These are phyloP conservation scores for Pseudocercospora pini-densiflorae DNA, from an alignment of 2,329 filamentous ascomycete genomes.

Conservation along the genomic window DNA sequence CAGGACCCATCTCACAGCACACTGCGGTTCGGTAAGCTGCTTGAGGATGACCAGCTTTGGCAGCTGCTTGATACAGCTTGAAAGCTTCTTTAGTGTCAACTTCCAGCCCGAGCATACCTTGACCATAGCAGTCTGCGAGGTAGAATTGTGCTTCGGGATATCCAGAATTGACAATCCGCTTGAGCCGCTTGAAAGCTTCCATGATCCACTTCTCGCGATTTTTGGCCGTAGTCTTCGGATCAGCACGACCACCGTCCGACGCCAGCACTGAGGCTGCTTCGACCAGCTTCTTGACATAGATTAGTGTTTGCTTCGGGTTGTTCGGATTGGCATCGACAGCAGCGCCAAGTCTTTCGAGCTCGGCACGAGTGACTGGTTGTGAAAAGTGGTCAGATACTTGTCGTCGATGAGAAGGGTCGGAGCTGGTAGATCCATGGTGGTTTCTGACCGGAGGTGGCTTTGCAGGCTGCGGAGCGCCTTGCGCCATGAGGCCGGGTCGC, in stretches of 20 bases:
- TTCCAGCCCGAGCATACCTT: constrained; percentile 77
- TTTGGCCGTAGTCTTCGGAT: constrained; percentile 65
- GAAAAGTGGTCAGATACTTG: constrained; percentile 30
- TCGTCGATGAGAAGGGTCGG: constrained; percentile 25
- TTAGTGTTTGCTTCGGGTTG: constrained; percentile 73
- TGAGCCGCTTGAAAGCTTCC: constrained; percentile 88
- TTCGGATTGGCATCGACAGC: constrained; percentile 71
- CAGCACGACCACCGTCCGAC: constrained; percentile 73
- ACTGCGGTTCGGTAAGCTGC: constrained; percentile 94
- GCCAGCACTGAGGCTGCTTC: constrained; percentile 82
- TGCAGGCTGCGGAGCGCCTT: constrained; percentile 36
- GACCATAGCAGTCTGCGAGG: constrained; percentile 85
- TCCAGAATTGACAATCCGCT: constrained; percentile 76
- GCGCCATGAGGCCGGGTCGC: constrained; percentile 50
- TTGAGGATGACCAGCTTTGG: constrained; percentile 83
- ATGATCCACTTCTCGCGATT: constrained; percentile 80
- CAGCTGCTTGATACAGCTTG: constrained; percentile 87
- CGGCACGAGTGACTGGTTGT: constrained; percentile 72
- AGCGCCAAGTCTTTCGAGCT: constrained; percentile 73
- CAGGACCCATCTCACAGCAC: constrained; percentile 94
- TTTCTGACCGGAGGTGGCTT: constrained; percentile 60
- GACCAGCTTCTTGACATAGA: constrained; percentile 79
- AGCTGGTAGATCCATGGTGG: constrained; percentile 48
- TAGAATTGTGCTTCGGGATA: constrained; percentile 92
- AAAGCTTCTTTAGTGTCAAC: constrained; percentile 92